Percentiles rank a stretch among this genome's conserved stretches.
These are phyloP conservation scores for Aspergillus viridinutans DNA, from an alignment of 2,329 filamentous ascomycete genomes.

Conservation along the genomic window DNA sequence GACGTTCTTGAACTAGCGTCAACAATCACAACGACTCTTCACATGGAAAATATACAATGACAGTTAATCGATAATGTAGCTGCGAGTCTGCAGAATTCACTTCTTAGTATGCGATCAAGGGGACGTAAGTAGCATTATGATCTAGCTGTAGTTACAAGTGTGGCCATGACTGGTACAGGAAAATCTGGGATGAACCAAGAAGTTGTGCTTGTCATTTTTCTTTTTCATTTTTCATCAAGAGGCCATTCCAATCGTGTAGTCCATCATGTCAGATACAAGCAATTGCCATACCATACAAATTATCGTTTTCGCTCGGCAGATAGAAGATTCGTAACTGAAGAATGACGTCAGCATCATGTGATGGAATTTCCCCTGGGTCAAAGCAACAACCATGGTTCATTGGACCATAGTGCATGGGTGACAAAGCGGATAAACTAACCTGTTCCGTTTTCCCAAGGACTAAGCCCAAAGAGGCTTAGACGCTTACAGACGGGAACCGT, in stretches of 20 bases:
- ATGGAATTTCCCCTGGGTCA: not conserved
- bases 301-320: not conserved
- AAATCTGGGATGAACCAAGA: not conserved
- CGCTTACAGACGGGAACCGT: constrained; percentile 63
- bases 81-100: not conserved
- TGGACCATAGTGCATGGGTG: not conserved
- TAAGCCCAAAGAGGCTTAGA: constrained; percentile 11
- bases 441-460: not conserved
- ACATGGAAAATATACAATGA: too few relatives aligned
- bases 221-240: not conserved
- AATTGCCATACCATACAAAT: not conserved
- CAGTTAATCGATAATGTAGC: not conserved
- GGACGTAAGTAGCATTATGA: not conserved
- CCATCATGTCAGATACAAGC: constrained; percentile 5
- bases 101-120: not conserved
- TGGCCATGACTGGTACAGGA: constrained; percentile 7
- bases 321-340: not conserved
- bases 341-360: not conserved
- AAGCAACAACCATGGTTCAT: not conserved
- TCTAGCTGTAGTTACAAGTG: constrained; percentile 5
- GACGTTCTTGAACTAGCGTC: too few relatives aligned
- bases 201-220: not conserved
- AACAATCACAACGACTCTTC: too few relatives aligned
- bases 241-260: not conserved
- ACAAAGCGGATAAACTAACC: constrained; percentile 1